Base-by-base conservation (phyloP, 805 yeast species). In the Candida saitoana region DNA sequence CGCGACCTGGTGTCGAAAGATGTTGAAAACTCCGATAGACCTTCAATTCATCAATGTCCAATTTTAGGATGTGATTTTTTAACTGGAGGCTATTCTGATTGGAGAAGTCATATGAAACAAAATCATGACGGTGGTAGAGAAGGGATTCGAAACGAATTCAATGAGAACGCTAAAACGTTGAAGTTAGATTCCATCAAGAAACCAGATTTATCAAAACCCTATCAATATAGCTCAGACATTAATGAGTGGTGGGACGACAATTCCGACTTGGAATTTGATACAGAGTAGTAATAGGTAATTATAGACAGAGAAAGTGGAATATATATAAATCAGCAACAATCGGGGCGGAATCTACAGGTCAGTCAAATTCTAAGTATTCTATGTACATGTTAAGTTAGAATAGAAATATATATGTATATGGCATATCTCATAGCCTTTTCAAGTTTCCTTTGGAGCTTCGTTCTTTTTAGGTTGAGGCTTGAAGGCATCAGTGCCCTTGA, bases 401-500 rank as follows among this genome's bases (percentile, higher is more conserved):
- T 17, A 36, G 16, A 20, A 15, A 30, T 30, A 29, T 18, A 33
- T 42, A 27, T 33, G 22, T 30, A 18, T 33, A 33, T 33, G 32
- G 32, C 32, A 14, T 29, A 12, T 29, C 32, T 29, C 32, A 29
- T 29, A 29, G 7, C 16, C 32, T 12, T 5, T 29, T 37, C 37
- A 20, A 18, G 34, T 16, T 12, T 36, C 40, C 18, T 40, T 33
- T 41, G 41, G 25, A 8, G 31, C 35, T 19, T 36, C 39, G 18
- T 41, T n/a, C 6, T 42, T 38, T 30, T 44, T 41, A 19, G 67
- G 63, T 46, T 54, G 56, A 3, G 67, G 65, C 49, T 64, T 66
- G 51, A 65, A 65, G 7, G 73, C 70, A 50, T 68, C 73, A 25
- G 53, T 54, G 4, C 70, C 71, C 52, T 77, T 86, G 46, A 90